These are phyloP conservation scores for Hypoxylon sp. DNA, from an alignment of 2,329 filamentous ascomycete species.

Conservation along the genomic window DNA sequence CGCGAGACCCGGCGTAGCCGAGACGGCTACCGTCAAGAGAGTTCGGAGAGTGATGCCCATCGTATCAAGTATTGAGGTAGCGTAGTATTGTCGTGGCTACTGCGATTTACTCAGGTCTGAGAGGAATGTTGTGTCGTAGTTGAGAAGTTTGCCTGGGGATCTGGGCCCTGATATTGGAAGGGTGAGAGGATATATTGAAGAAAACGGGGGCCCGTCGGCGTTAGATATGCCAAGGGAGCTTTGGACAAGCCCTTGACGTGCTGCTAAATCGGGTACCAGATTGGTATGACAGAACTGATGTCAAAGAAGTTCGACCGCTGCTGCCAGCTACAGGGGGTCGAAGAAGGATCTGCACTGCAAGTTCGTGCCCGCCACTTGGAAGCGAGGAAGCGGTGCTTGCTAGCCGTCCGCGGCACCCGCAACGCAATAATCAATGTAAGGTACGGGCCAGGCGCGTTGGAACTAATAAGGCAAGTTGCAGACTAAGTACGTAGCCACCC, in stretches of 20 bases:
- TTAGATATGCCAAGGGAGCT: conserved; percentile 32
- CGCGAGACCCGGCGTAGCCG: conserved; percentile 31
- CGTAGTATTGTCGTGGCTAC: too few relatives aligned
- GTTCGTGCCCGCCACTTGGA: conserved; percentile 31
- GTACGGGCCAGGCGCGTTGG: conserved; percentile 23
- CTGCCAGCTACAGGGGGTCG: conserved; percentile 14
- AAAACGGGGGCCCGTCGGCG: conserved; percentile 5
- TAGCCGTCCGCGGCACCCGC: background rate
- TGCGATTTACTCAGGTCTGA: background rate
- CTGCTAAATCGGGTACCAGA: conserved; percentile 32
- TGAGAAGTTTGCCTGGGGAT: conserved; percentile 6
- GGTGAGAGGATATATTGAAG: background rate
- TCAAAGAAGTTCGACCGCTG: conserved; percentile 14
- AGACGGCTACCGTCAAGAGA: conserved; percentile 12
- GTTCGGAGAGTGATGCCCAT: conserved; percentile 27
- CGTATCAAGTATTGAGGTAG: background rate
- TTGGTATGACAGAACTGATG: conserved; percentile 35
- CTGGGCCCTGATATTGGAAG: conserved; percentile 6
- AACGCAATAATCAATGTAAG: conserved; percentile 35
- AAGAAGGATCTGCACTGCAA: conserved; percentile 27
- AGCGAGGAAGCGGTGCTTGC: conserved; percentile 21
- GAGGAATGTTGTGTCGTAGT: conserved; percentile 8
- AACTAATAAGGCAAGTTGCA: conserved; percentile 33
- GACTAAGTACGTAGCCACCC: conserved; percentile 1
- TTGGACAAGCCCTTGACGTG: background rate